Base-by-base conservation (phyloP, 192 early-diverging fungal species). In the Backusella australiensis region DNA sequence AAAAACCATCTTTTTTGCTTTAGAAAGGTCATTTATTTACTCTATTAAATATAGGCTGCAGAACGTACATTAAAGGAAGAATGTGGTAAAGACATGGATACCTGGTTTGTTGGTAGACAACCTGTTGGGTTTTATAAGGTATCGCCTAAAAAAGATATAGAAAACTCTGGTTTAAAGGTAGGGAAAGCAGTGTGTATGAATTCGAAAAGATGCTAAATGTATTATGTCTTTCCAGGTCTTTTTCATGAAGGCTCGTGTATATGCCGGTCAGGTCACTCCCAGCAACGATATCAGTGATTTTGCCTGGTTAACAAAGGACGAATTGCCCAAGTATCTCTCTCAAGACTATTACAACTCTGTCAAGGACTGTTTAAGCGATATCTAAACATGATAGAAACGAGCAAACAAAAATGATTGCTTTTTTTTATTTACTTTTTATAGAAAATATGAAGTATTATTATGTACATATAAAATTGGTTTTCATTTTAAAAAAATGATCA, bases 91-190 rank as follows among this genome's bases (percentile, higher is more conserved):
- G 81, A 88, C 66, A 91, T 96, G 91, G 92, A 94, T 75, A 85
- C 90, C 19, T 97, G 94, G 94, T 88, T 93, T 59, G 96, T 97
- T 11, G 95, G 95, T n/a, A 81, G 87, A 69, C 90, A 90, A 21
- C 96, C 96, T 4, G 87, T 96, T 52, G 93, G 93, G 8, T 90
- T 94, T 76, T 85, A 89, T 74, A 81, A 84, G 49, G 52, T 71
- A 12, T 63, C 72, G 17, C 65, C 73, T 38, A 46, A 67, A 36
- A 72, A 76, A 69, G 41, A 75, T 4, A 78, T 71, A 19, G 82
- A 79, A n/a, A 56, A 81, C 39, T 87, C 84, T 49, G 88, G 85
- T 19, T 72, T 75, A 34, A 88, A 86, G 87, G 85, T 87, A 17
- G 6, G 4, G 8, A 21, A 23, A 32, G 0, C 15, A 38, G 69